Evolutionary conservation across 2,329 filamentous ascomycete genomes (phyloP), one percentile per base, ranked within the genome.

Genomic region (Pestalotiopsis sp.): DNA sequence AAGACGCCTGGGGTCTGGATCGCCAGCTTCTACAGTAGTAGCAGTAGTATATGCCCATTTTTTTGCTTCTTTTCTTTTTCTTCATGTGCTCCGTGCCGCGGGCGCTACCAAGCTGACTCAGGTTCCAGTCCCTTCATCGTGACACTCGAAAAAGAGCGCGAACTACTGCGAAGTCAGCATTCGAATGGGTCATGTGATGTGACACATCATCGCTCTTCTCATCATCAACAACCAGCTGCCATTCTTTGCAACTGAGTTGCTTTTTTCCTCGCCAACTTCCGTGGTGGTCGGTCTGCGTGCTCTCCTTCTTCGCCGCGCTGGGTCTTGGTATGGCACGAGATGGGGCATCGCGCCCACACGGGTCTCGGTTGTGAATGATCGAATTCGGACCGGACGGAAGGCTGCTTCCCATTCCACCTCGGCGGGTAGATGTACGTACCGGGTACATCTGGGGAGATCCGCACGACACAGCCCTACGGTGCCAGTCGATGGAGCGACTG

Each of bases 381-480:
- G 45, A 62, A 59, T 27, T 62, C 59, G 59, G 59, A 38, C 59
- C 59, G 59, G 25, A 39, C 36, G n/a, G 41, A 11, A 23, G 31
- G 52, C 64, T 56, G 45, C 41, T 58, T 49, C 25, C 25, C 56
- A 23, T 25, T 59, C 59, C 27, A 36, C 45, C 45, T 20, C 17
- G n/a, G 45, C 14, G n/a, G 31, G 64, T 66, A 66, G 59, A 14
- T 41, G 27, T 56, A 38, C 64, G 56, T 66, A 66, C 64, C 39
- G 36, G 31, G 56, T 66, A 66, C 64, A 49, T 66, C 23, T 36
- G 31, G 31, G 31, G 7, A 36, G 64, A 23, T 62, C n/a, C 36
- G 11, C 52, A 17, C n/a, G 52, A 27, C 27, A 59, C 64, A 66
- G 64, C 64, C 64, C 64, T 66, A 66, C 25, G 56, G 25, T 20